A percentile compares a stretch with the other conserved stretches of the same genome.
Conservation (phyloP, 2,329 filamentous ascomycete genomes). For the Ceratocystis huliohia region DNA sequence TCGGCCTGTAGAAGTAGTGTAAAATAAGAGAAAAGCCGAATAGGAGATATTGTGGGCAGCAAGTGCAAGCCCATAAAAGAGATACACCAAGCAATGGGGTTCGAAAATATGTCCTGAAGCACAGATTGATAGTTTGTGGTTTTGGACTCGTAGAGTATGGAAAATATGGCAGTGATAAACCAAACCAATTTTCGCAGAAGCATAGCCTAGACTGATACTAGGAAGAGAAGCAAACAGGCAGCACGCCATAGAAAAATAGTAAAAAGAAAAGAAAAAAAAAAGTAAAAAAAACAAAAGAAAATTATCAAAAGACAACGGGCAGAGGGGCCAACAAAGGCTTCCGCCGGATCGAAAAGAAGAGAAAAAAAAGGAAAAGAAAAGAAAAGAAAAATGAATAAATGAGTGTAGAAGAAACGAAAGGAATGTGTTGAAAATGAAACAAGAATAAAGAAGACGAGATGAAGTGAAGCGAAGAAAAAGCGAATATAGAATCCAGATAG, state of each 20-base stretch:
- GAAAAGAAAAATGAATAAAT: not conserved
- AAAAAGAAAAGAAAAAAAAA: not conserved
- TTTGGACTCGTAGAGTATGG: not conserved
- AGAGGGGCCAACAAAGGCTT: conserved; percentile 19
- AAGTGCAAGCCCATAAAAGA: no score
- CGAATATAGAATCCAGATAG: not conserved
- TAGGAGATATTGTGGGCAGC: not conserved
- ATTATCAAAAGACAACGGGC: conserved; percentile 21
- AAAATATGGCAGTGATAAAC: not conserved
- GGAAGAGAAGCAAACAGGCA: not conserved
- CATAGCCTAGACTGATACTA: conserved; percentile 20
- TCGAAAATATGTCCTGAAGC: no score
- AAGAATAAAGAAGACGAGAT: not conserved
- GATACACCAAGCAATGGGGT: not conserved
- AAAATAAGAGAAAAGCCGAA: not conserved
- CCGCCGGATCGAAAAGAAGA: conserved; percentile 14
- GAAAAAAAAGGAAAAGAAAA: not conserved
- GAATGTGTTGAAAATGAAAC: not conserved
- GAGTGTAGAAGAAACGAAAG: not conserved
- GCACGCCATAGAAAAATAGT: not conserved
- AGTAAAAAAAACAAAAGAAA: conserved; percentile 12
- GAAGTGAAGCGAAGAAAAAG: not conserved
- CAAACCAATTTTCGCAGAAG: not conserved
- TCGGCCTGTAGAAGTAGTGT: not conserved
- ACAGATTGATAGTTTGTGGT: not conserved